Percentiles rank a stretch among this genome's conserved stretches.
phyloP scores from a whole-genome alignment of 352 stramenopile species.

The Chrysophaeum taylorii region DNA sequence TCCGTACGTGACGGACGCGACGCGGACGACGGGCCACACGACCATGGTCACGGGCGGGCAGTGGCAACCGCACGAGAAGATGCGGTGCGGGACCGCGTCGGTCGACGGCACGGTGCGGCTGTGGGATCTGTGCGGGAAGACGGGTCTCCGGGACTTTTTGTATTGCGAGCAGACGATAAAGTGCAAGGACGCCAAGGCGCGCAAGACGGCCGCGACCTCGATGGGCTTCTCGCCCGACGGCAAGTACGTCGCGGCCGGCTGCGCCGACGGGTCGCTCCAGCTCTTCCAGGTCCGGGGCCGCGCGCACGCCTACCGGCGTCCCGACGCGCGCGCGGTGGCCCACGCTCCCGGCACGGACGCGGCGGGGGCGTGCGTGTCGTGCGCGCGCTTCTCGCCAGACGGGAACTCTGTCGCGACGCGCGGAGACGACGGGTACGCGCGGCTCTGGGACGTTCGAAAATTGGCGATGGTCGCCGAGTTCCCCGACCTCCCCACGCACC shows the following conservation, averaged over 20 bases:
- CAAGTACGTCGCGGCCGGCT: conserved; percentile 26
- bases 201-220: conserved; percentile 23
- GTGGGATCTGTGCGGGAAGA: conserved; percentile 62
- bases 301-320: neutral
- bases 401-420: conserved; percentile 36
- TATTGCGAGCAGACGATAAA: conserved; percentile 32
- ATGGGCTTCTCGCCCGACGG: conserved; percentile 33
- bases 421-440: conserved; percentile 34
- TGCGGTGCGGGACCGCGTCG: conserved; percentile 40
- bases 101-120: conserved; percentile 61
- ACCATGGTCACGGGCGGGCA: conserved; percentile 52
- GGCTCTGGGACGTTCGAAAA: conserved; percentile 35
- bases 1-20: conserved; percentile 62
- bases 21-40: conserved; percentile 61
- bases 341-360: neutral
- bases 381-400: conserved; percentile 19
- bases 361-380: neutral
- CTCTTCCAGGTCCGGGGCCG: conserved; percentile 30
- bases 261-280: conserved; percentile 30
- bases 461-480: conserved; percentile 30
- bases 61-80: conserved; percentile 61
- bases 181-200: conserved; percentile 23
- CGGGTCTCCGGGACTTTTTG: conserved; percentile 6
- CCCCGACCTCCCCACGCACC: conserved; percentile 29
- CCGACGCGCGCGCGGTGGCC: neutral